Evolutionary conservation across 176 grass and related monocot genomes (phyloP).

Genomic region (Bothriochloa decipiens): DNA sequence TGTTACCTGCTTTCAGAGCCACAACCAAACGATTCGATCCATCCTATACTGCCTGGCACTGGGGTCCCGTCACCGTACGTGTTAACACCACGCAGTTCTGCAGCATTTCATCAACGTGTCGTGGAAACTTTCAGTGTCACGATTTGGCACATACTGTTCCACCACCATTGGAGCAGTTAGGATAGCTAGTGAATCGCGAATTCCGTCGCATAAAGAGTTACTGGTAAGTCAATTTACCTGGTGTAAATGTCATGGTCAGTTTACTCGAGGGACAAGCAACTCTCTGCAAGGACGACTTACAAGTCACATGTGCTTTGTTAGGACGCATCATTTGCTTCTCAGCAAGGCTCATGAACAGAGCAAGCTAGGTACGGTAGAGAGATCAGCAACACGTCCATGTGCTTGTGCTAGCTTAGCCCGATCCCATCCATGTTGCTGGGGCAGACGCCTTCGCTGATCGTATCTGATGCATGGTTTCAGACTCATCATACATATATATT

Average conservation of each 20-base stretch:
- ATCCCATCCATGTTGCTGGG: not conserved
- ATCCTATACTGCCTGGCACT: not conserved
- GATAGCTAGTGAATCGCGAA: not conserved
- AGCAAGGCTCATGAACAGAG: not conserved
- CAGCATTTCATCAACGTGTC: not conserved
- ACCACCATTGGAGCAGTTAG: not conserved
- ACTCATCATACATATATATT: not conserved
- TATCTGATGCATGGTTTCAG: constrained; percentile 36
- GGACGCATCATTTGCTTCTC: not conserved
- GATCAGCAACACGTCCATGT: not conserved
- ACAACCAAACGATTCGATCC: not conserved
- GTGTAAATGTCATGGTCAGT: not conserved
- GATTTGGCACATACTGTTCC: not conserved
- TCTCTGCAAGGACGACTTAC: not conserved
- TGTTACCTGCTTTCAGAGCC: not conserved
- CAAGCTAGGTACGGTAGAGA: not conserved
- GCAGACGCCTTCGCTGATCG: not conserved
- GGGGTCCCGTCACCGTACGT: not conserved
- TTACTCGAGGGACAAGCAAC: not conserved
- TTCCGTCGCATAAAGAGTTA: not conserved
- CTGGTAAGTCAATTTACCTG: not conserved
- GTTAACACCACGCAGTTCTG: too few relatives aligned
- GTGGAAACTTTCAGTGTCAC: not conserved
- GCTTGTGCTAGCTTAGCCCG: not conserved
- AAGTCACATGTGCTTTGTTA: not conserved